Base-by-base conservation (phyloP, 1,139 yeast genomes). In the Suhomyces taliae region DNA sequence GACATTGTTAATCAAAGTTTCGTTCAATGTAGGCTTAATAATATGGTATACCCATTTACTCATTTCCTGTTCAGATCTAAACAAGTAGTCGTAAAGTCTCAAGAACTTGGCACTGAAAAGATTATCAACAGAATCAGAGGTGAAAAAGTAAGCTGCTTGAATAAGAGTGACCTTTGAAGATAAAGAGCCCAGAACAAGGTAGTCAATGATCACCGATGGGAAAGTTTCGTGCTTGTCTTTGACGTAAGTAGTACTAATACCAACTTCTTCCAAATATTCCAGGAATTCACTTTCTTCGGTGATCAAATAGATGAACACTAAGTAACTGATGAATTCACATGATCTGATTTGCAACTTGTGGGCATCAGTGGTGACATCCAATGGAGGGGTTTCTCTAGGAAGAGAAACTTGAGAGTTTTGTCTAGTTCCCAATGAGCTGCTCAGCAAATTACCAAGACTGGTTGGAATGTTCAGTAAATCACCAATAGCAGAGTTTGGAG, bases 231-330 rank as follows among this genome's bases (percentile, higher is more conserved):
- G 74, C 32, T 67, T 68, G 27, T 77, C 50, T 2, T 56, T 52
- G 15, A 60, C 45, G 45, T 63, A 58, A 9, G 65, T 59, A 4
- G 53, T 41, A 0, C 61, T 62, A 37, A 80, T 64, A 1, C 78
- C 82, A 37, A 81, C 73, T 9, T 77, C 77, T 45, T 70, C 66
- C 47, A 85, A 54, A 36, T 72, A 66, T 33, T 69, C 70, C 7
- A 63, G 62, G 50, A 86, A 74, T 14, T 81, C 82, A 2, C 66
- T 60, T 33, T 78, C 79, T 11, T 79, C 74, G 15, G 78, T 64
- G 38, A 80, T 68, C 29, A 86, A 68, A 61, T 73, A 87, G 11
- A 85, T 62, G 56, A 86, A 75, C 41, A 82, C 74, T 50, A 87
- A 64, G 57, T 81, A 86, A 14, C 46, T 43, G 14, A 41, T 27